Evolutionary conservation across 768 basidiomycete species (phyloP), one percentile per base, ranked within the genome.

Genomic region (Boletus vinaceobasis): DNA sequence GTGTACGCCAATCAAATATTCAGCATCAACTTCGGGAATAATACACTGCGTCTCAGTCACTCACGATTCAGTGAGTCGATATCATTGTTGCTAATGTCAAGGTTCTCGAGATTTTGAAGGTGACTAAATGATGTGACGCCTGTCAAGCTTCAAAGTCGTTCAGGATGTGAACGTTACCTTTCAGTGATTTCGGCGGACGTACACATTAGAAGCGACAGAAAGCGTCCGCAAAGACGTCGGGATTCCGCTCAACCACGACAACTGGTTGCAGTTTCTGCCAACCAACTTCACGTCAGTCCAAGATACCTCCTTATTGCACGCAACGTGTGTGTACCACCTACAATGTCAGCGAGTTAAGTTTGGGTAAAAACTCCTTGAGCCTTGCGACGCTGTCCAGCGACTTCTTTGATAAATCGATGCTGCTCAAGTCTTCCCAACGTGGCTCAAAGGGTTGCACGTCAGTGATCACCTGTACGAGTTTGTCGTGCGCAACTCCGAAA

Each of bases 381-480:
- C 87, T 71, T 37, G 84, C 83, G 15, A 88, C 79, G 62, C 84
- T 85, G 47, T 88, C 87, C 27, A 85, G 67, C 21, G 75, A 74
- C 68, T 81, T 83, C 48, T 75, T 71, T 37, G 76, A 77, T 52
- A 99, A 74, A 66, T 98, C 87, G 60, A 99, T 85, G 26, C 74
- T 71, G 52, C 64, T 75, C 55, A 99, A 73, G 38, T 81, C 77
- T 63, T 98, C 95, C 97, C 97, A 99, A 66, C 91, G 80, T 23
- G 95, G 93, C 65, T 94, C 92, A 71, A 90, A 97, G 19, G 95
- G 93, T 66, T 94, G 88, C 13, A 94, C 84, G 64, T 98, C 94
- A 40, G 95, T 98, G 65, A 99, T 92, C 63, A 91, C 85, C 69
- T 90, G 84, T 2, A 98, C 88, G 6, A 99, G 81, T 43, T 83